Evolutionary conservation across 2,329 filamentous ascomycete genomes (phyloP).

Genomic region (Curvularia lunata): DNA sequence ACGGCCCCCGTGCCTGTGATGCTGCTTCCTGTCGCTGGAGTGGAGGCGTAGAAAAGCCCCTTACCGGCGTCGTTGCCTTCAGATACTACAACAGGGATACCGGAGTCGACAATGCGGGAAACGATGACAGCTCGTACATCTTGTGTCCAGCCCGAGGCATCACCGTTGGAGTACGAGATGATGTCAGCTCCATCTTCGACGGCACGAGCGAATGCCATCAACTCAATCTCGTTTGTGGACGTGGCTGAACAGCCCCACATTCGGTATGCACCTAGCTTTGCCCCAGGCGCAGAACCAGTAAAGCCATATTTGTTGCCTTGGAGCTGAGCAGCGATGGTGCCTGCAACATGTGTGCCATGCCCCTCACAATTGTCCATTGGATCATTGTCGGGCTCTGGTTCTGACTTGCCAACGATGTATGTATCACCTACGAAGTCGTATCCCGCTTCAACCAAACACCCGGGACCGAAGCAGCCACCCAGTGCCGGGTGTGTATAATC

Average conservation of each 20-base stretch:
- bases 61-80: slow-evolving; percentile 59
- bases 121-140: slow-evolving; percentile 52
- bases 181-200: slow-evolving; percentile 58
- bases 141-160: slow-evolving; percentile 40
- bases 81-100: slow-evolving; percentile 59
- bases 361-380: slow-evolving; percentile 61
- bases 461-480: slow-evolving; percentile 67
- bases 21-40: slow-evolving; percentile 52
- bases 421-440: slow-evolving; percentile 65
- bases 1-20: slow-evolving; percentile 56
- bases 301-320: slow-evolving; percentile 42
- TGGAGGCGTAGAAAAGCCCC: slow-evolving; percentile 57
- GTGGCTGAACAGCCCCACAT: slow-evolving; percentile 18
- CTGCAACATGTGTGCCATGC: slow-evolving; percentile 63
- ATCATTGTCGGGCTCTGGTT: slow-evolving; percentile 56
- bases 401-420: slow-evolving; percentile 42
- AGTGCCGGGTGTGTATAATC: slow-evolving; percentile 69
- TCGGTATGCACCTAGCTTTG: slow-evolving; percentile 25
- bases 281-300: slow-evolving; percentile 28
- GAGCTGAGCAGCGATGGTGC: slow-evolving; percentile 66
- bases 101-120: slow-evolving; percentile 53
- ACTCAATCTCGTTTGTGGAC: slow-evolving; percentile 19
- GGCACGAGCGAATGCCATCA: slow-evolving; percentile 51
- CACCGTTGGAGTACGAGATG: slow-evolving; percentile 37
- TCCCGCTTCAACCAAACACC: slow-evolving; percentile 64